These are phyloP conservation scores for Podaxis sp. DNA, from an alignment of 768 basidiomycete species.

Conservation along the genomic window DNA sequence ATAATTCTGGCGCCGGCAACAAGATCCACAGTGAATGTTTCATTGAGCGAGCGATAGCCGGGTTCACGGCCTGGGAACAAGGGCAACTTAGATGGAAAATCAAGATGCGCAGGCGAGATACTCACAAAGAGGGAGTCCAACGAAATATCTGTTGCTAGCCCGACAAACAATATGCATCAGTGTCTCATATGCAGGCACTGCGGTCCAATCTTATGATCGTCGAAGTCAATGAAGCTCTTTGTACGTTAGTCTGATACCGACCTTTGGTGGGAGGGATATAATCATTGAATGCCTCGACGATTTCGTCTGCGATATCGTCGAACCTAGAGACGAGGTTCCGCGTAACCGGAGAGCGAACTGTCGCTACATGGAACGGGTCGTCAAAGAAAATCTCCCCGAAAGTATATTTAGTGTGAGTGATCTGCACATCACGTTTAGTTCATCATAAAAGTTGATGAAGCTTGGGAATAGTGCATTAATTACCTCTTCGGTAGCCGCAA, in stretches of 20 bases:
- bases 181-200: conserved; percentile 23
- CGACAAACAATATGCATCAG: conserved; percentile 36
- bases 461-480: not conserved
- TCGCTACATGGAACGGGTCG: conserved; percentile 26
- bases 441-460: not conserved
- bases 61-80: conserved; percentile 31
- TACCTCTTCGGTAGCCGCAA: conserved; percentile 11
- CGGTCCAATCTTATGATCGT: conserved; percentile 34
- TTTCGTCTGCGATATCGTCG: conserved; percentile 41
- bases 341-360: conserved; percentile 26
- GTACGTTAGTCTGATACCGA: not conserved
- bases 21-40: conserved; percentile 33
- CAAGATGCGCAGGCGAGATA: not conserved
- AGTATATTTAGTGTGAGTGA: conserved; percentile 32
- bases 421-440: conserved; percentile 22
- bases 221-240: not conserved
- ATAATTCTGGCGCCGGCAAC: conserved; percentile 27
- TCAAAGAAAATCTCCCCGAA: conserved; percentile 29
- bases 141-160: conserved; percentile 40
- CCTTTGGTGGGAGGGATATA: conserved; percentile 31
- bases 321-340: conserved; percentile 36
- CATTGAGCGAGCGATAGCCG: conserved; percentile 34
- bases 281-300: conserved; percentile 35
- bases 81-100: not conserved
- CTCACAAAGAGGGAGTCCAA: conserved; percentile 48